phyloP scores from a whole-genome alignment of 129 eudicot genomes.

The Helianthus annuus region HanXRQr2.0-SUNRISE NC_035449.2:28996665-28997164 shows the following conservation, averaged over 20 bases:
- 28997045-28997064: constrained; percentile 52
- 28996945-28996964: constrained; percentile 53
- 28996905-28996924: constrained; percentile 44
- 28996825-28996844: constrained; percentile 56
- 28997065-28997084: constrained; percentile 59
- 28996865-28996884: constrained; percentile 58
- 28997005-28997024: constrained; percentile 62
- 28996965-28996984: constrained; percentile 67
- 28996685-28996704: constrained; percentile 50
- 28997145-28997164: constrained; percentile 60
- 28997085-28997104: constrained; percentile 53
- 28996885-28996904: constrained; percentile 61
- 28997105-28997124: constrained; percentile 56
- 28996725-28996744: constrained; percentile 68
- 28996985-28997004: constrained; percentile 58
- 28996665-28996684: constrained; percentile 63
- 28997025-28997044: constrained; percentile 58
- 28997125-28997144: constrained; percentile 61
- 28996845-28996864: constrained; percentile 68
- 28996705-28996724: constrained; percentile 60
- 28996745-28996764: constrained; percentile 60
- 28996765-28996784: constrained; percentile 61
- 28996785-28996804: constrained; percentile 60
- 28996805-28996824: constrained; percentile 67
- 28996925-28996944: constrained; percentile 56